Evolutionary conservation across 257 asterid species (phyloP), one percentile per base, ranked within the genome.

Genomic region (Primulina huaijiensis): DNA sequence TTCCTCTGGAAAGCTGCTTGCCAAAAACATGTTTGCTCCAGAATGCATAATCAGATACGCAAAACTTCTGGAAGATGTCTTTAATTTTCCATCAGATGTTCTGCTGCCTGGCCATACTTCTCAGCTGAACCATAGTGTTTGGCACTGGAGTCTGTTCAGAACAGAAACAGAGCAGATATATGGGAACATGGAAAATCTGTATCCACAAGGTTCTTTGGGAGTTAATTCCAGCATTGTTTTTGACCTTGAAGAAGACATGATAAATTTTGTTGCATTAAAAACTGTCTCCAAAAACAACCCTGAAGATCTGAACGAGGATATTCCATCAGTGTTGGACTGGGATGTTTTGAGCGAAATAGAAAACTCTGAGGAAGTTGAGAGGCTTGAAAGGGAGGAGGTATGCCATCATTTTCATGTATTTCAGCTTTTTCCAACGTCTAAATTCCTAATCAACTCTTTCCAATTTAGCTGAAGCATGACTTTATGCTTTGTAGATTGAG

Each of bases 11-110:
- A 87, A 84, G 73, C 80, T 88, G 77, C 92, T 78, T 50, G 95
- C 94, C 46, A 88, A 82, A 81, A 89, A 94, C 81, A 81, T 94
- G 97, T 80, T 89, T 72, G 97, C 97, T 63, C 75, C 84, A 50
- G 97, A 91, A 77, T 91, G 97, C 83, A 76, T 86, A 68, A 53
- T 66, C 62, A 86, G 79, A 46, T 85, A 86, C 70, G 96, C 95
- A 68, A 76, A 82, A 68, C 86, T 91, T 73, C 76, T 91, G 63
- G 99, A 94, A 79, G 74, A 85, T 79, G 78, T 84, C 72, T 77
- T 94, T 75, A 71, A 84, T 82, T 94, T 94, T 76, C 97, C 99
- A 60, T 91, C 97, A 62, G 96, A 94, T 82, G 95, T 88, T 62
- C 76, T 84, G 77, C 82, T 89, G 64, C 97, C 99, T 61, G 86